A percentile compares a stretch with the other conserved stretches of the same genome.
These are phyloP conservation scores for Elsinoe necatrix DNA, from an alignment of 2,329 filamentous ascomycete species.

Conservation along the genomic window DNA sequence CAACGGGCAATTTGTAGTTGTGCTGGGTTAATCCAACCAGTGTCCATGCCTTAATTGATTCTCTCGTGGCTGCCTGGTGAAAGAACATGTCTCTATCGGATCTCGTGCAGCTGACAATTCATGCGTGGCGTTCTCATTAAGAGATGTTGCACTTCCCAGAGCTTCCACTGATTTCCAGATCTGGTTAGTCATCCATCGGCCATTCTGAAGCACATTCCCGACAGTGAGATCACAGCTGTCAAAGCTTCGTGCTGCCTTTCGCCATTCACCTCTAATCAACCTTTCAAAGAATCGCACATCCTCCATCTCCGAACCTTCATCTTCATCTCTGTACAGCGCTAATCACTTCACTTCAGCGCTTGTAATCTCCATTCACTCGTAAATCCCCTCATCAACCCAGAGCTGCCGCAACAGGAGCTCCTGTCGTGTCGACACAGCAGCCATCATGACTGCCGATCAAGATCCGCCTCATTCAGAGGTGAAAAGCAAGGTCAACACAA, in stretches of 20 bases:
- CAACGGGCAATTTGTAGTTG: too few relatives aligned
- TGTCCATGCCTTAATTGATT: neutral
- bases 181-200: slow-evolving; percentile 10
- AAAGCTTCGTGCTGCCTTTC: slow-evolving; percentile 10
- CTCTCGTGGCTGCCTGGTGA: neutral
- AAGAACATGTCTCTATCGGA: neutral
- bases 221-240: slow-evolving; percentile 15
- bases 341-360: neutral
- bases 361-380: neutral
- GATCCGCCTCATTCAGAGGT: slow-evolving; percentile 30
- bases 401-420: neutral
- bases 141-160: neutral
- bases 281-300: neutral
- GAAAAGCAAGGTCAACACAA: slow-evolving; percentile 43
- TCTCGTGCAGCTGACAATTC: neutral
- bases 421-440: slow-evolving; percentile 10
- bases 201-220: neutral
- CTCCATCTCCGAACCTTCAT: slow-evolving; percentile 2
- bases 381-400: neutral
- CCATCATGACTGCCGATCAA: slow-evolving; percentile 43
- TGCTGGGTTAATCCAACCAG: neutral
- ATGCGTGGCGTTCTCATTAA: neutral
- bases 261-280: slow-evolving; percentile 7
- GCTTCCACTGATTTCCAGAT: slow-evolving; percentile 7
- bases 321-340: neutral